These are phyloP conservation scores for Orbilia blumenaviensis DNA, from an alignment of 2,329 filamentous ascomycete genomes.

Conservation along the genomic window DNA sequence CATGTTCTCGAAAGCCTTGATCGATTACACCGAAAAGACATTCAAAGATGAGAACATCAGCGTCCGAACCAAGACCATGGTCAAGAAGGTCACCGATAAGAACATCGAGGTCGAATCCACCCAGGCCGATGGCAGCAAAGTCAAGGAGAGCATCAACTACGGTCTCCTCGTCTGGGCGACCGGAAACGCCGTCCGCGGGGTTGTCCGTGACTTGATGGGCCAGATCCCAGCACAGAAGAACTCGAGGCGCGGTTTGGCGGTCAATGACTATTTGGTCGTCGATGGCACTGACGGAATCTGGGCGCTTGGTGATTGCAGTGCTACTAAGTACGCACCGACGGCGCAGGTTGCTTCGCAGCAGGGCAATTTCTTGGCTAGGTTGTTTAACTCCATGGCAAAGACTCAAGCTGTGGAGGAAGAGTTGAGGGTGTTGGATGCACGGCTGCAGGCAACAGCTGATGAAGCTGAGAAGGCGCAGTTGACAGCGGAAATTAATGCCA, in stretches of 20 bases:
- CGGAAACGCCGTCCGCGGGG: constrained; percentile 88
- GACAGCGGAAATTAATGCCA: constrained; percentile 78
- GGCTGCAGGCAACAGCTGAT: constrained; percentile 72
- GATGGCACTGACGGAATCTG: constrained; percentile 97
- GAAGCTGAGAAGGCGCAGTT: constrained; percentile 69
- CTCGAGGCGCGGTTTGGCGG: constrained; percentile 90
- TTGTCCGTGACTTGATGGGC: constrained; percentile 89
- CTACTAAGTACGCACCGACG: constrained; percentile 96
- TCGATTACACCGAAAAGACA: constrained; percentile 98
- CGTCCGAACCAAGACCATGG: constrained; percentile 98
- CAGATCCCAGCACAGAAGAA: constrained; percentile 95
- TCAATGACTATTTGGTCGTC: constrained; percentile 98
- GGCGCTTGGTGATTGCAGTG: constrained; percentile 96
- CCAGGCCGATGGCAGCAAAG: constrained; percentile 83
- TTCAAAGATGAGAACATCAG: constrained; percentile 99
- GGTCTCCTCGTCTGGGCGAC: constrained; percentile 98
- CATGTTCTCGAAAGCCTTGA: constrained; percentile 98
- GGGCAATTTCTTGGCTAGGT: constrained; percentile 88
- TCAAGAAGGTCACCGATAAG: constrained; percentile 94
- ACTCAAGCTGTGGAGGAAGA: constrained; percentile 82
- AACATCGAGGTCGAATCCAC: constrained; percentile 88
- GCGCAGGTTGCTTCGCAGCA: constrained; percentile 97
- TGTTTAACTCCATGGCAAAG: constrained; percentile 99
- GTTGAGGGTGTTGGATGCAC: constrained; percentile 73
- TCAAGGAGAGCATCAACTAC: constrained; percentile 83